Evolutionary conservation across 805 yeast species (phyloP).

Genomic region (Candida orba): DNA sequence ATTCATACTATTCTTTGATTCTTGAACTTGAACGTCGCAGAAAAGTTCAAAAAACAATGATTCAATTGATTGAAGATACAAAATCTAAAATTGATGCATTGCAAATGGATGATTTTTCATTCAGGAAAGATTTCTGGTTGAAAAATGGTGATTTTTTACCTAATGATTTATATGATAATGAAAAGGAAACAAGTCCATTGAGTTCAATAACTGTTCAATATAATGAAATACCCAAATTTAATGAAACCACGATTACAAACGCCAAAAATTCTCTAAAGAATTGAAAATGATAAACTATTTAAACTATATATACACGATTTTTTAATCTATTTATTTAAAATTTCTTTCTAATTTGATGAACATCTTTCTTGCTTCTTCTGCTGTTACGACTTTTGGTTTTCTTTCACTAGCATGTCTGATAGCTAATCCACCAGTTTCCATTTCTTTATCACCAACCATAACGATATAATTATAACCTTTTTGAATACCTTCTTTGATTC

Average conservation of each 20-base stretch:
- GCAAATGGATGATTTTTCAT: constrained; percentile 36
- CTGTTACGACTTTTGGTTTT: constrained; percentile 34
- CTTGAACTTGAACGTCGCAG: constrained; percentile 47
- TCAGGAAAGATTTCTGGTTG: constrained; percentile 36
- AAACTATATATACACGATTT: neutral
- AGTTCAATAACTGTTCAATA: constrained; percentile 2
- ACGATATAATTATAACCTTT: constrained; percentile 74
- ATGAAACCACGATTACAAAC: constrained; percentile 6
- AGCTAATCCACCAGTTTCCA: constrained; percentile 49
- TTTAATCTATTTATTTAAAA: constrained; percentile 24
- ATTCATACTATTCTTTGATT: constrained; percentile 45
- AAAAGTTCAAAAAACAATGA: constrained; percentile 33
- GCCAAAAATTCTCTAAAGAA: neutral
- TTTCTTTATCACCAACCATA: constrained; percentile 85
- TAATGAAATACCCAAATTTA: constrained; percentile 22
- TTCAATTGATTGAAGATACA: constrained; percentile 34
- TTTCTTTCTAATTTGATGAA: constrained; percentile 50
- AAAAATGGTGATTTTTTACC: constrained; percentile 53
- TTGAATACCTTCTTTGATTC: constrained; percentile 71
- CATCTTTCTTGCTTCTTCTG: constrained; percentile 42
- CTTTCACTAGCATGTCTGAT: constrained; percentile 53
- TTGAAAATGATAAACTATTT: neutral
- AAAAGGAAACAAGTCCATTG: constrained; percentile 24
- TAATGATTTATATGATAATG: constrained; percentile 39
- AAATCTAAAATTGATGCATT: constrained; percentile 31